These are phyloP conservation scores for Debaryomyces sp. DNA, from an alignment of 1,139 yeast species.

Conservation along the genomic window DNA sequence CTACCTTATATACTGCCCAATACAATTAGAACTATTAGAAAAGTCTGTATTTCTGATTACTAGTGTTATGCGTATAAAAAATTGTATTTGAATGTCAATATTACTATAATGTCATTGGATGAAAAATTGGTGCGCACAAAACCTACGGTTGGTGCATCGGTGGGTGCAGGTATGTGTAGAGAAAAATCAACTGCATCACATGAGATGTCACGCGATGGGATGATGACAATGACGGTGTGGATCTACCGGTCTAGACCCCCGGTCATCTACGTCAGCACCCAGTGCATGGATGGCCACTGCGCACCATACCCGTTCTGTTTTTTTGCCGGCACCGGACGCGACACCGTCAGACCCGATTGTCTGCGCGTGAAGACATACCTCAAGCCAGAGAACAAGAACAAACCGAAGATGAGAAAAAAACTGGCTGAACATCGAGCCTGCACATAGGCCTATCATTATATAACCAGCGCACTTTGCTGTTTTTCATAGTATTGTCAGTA, in stretches of 20 bases:
- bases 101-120: constrained; percentile 10
- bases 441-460: constrained; percentile 1
- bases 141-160: neutral
- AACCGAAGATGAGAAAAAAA: neutral
- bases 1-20: constrained; percentile 2
- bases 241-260: too few species aligned
- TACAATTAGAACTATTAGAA: constrained; percentile 4
- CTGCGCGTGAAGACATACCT: neutral
- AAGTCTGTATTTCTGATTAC: constrained; percentile 2
- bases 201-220: too few species aligned
- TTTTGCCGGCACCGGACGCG: neutral
- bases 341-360: neutral
- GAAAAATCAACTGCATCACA: too few species aligned
- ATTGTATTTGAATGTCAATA: constrained; percentile 6
- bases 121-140: constrained; percentile 2
- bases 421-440: neutral
- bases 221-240: too few species aligned
- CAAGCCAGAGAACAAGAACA: neutral
- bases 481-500: neutral
- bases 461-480: constrained; percentile 7
- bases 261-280: too few species aligned
- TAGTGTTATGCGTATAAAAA: constrained; percentile 4
- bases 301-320: too few species aligned
- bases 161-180: neutral
- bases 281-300: too few species aligned